Percentiles rank a stretch among this genome's conserved stretches.
Evolutionary conservation across 2,329 filamentous ascomycete species (phyloP).

Genomic region (Neophaeococcomyces mojaviensis): DNA sequence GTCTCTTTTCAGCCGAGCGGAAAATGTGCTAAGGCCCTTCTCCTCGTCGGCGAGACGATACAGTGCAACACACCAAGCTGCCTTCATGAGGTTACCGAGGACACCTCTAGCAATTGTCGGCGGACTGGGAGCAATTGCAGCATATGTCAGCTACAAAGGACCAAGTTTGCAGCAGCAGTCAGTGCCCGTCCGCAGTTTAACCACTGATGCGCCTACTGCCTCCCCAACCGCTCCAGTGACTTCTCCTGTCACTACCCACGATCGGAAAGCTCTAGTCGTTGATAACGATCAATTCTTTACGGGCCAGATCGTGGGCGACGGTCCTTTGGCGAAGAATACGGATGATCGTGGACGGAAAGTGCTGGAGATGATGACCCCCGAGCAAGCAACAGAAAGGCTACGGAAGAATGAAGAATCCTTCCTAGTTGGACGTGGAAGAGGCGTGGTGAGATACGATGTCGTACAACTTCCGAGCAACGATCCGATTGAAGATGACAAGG

Average conservation of each 20-base stretch:
- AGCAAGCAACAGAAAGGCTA: slow-evolving; percentile 85
- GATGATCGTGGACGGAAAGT: slow-evolving; percentile 78
- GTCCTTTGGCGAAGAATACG: slow-evolving; percentile 78
- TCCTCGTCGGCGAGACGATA: slow-evolving; percentile 28
- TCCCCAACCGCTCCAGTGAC: slow-evolving; percentile 26
- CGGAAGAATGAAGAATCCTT: slow-evolving; percentile 88
- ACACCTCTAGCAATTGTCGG: slow-evolving; percentile 42
- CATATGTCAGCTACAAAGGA: slow-evolving; percentile 43
- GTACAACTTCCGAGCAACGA: slow-evolving; percentile 94
- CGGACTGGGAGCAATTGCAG: slow-evolving; percentile 40
- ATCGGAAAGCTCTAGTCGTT: slow-evolving; percentile 67
- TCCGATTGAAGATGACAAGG: slow-evolving; percentile 96
- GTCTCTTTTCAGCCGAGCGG: slow-evolving; percentile 30
- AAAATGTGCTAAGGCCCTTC: slow-evolving; percentile 31
- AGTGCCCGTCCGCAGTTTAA: slow-evolving; percentile 14
- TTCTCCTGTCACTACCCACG: slow-evolving; percentile 18
- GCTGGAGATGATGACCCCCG: slow-evolving; percentile 91
- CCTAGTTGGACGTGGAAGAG: slow-evolving; percentile 77
- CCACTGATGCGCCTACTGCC: slow-evolving; percentile 13
- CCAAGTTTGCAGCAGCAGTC: slow-evolving; percentile 18
- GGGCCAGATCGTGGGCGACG: slow-evolving; percentile 74
- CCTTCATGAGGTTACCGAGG: slow-evolving; percentile 44
- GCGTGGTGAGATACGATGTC: slow-evolving; percentile 88
- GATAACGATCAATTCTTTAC: slow-evolving; percentile 87
- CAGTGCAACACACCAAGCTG: slow-evolving; percentile 32